phyloP scores from a whole-genome alignment of 2,329 filamentous ascomycete genomes.

The Diaporthe batatas region DNA sequence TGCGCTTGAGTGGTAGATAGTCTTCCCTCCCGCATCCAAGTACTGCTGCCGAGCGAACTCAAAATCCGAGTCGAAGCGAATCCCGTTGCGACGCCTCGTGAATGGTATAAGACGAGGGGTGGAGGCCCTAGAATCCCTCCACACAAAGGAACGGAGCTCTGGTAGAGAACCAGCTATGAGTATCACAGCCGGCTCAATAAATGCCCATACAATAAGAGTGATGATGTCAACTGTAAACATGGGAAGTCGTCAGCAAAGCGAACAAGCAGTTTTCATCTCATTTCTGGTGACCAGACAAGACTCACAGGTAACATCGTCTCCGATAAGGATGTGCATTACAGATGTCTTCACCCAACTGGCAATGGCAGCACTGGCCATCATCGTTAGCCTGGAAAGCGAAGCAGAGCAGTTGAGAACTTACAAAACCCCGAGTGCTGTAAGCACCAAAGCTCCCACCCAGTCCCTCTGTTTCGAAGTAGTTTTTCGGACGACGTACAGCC shows the following conservation, averaged over 20 bases:
- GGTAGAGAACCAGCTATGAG: slow-evolving; percentile 29
- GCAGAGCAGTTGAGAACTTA: not conserved
- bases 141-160: slow-evolving; percentile 23
- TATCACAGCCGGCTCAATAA: slow-evolving; percentile 29
- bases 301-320: slow-evolving; percentile 33
- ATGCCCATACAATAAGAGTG: slow-evolving; percentile 10
- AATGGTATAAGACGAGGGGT: slow-evolving; percentile 3
- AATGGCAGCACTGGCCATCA: slow-evolving; percentile 8
- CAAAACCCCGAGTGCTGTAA: slow-evolving; percentile 12
- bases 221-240: slow-evolving; percentile 8
- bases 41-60: slow-evolving; percentile 34
- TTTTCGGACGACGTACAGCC: slow-evolving; percentile 21
- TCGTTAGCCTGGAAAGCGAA: not conserved
- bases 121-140: not conserved
- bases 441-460: slow-evolving; percentile 23
- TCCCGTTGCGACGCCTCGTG: slow-evolving; percentile 11
- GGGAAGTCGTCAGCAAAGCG: not conserved
- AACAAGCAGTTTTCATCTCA: not conserved
- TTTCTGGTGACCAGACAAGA: no score
- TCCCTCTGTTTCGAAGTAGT: slow-evolving; percentile 12
- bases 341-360: slow-evolving; percentile 28
- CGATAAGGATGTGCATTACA: slow-evolving; percentile 24
- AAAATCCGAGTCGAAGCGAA: slow-evolving; percentile 10
- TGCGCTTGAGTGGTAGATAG: not conserved
- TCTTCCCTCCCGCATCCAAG: slow-evolving; percentile 17